Conservation (phyloP, 176 grass and related monocot genomes). For the Zea luxurians region DNA sequence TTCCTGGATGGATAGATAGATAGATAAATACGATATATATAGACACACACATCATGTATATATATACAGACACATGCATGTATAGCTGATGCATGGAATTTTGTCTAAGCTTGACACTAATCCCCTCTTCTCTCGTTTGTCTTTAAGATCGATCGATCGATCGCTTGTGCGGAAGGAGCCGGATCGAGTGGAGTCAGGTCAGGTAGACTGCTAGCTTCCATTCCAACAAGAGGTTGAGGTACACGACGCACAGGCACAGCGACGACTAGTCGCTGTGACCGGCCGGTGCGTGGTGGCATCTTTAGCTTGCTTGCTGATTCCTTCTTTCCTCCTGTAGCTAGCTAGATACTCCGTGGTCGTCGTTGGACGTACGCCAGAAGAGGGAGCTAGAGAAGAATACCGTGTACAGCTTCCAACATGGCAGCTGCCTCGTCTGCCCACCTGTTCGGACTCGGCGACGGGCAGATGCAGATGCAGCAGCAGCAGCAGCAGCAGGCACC, state of each 20-base stretch:
- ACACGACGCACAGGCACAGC: neutral
- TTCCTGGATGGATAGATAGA: neutral
- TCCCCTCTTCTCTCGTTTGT: conserved; percentile 12
- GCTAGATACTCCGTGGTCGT: neutral
- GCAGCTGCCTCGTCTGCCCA: conserved; percentile 40
- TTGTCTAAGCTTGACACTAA: neutral
- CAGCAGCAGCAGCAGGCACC: neutral
- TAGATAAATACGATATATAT: neutral
- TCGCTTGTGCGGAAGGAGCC: neutral
- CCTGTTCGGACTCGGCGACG: conserved; percentile 37
- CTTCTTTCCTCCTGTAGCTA: neutral
- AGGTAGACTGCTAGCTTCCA: conserved; percentile 9
- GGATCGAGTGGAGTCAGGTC: neutral
- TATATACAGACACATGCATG: neutral
- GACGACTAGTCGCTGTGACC: conserved; percentile 9
- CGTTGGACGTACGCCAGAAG: neutral
- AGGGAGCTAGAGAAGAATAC: neutral
- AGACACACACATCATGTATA: neutral
- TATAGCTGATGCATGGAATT: neutral
- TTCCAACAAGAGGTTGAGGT: neutral
- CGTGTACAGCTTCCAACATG: neutral
- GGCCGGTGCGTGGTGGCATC: neutral
- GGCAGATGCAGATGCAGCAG: conserved; percentile 19
- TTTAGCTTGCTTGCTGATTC: neutral
- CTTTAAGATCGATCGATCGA: neutral